Evolutionary conservation across 2,329 filamentous ascomycete species (phyloP).

Genomic region (Colletotrichum theobromicola): DNA sequence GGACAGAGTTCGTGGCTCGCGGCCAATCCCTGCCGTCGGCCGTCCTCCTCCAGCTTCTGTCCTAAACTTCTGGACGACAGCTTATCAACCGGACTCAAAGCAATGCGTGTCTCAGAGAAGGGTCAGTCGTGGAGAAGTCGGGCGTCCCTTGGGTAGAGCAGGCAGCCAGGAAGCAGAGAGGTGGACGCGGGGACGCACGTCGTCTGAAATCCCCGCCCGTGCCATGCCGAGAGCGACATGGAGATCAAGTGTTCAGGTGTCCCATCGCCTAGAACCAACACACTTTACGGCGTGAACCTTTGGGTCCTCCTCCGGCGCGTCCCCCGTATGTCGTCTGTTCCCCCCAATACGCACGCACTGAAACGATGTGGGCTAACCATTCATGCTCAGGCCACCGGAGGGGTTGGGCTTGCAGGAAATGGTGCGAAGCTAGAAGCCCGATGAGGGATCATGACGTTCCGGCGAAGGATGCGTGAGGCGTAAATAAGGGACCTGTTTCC

Average conservation of each 20-base stretch:
- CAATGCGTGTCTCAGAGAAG: slow-evolving; percentile 14
- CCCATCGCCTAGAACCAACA: background rate
- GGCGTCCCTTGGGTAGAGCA: background rate
- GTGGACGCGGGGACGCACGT: background rate
- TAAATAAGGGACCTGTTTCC: slow-evolving; percentile 15
- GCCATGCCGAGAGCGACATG: background rate
- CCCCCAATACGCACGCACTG: slow-evolving; percentile 16
- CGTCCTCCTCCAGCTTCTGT: background rate
- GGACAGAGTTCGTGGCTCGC: slow-evolving; percentile 7
- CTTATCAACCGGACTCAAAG: slow-evolving; percentile 10
- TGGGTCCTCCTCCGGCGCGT: background rate
- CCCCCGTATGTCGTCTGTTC: background rate
- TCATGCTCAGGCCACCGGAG: slow-evolving; percentile 16
- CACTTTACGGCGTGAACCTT: background rate
- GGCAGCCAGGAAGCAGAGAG: background rate
- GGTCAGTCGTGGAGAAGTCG: background rate
- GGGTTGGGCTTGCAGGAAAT: background rate
- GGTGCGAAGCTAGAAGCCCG: background rate
- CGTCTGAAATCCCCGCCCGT: slow-evolving; percentile 3
- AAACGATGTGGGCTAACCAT: slow-evolving; percentile 8
- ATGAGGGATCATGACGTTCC: slow-evolving; percentile 1
- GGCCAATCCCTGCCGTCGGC: background rate
- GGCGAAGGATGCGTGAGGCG: background rate
- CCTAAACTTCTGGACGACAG: slow-evolving; percentile 15
- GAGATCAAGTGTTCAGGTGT: background rate